Conservation (phyloP, 179 eudicot genomes). For the Silene noctiflora region DNA sequence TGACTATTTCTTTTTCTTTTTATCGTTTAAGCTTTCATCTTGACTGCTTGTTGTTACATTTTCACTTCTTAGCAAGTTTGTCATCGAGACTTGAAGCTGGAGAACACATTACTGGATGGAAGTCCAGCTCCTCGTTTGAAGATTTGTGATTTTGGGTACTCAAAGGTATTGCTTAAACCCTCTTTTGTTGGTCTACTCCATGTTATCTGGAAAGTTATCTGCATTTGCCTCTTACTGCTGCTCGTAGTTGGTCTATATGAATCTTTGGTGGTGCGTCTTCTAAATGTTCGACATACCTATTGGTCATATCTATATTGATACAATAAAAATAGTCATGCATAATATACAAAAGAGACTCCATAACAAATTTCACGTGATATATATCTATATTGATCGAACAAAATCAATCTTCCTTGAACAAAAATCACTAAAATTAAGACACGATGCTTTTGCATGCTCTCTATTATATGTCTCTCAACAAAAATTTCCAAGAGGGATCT, state of each 20-base stretch:
- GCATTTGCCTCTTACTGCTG: neutral
- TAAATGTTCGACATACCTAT: neutral
- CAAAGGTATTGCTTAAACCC: constrained; percentile 51
- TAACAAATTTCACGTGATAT: too few relatives aligned
- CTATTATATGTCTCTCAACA: too few relatives aligned
- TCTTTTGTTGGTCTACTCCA: neutral
- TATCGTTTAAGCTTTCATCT: neutral
- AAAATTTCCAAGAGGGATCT: too few relatives aligned
- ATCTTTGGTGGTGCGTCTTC: too few relatives aligned
- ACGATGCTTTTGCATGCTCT: too few relatives aligned
- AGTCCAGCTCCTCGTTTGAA: constrained; percentile 87
- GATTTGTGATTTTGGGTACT: constrained; percentile 96
- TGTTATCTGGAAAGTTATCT: neutral
- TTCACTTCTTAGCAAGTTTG: constrained; percentile 67
- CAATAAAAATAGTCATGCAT: too few relatives aligned
- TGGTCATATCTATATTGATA: too few relatives aligned
- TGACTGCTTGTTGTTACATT: neutral
- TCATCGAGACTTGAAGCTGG: constrained; percentile 87
- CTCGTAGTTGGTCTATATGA: too few relatives aligned
- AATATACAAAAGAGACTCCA: too few relatives aligned
- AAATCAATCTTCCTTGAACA: too few relatives aligned
- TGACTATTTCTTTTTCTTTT: neutral
- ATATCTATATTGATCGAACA: too few relatives aligned
- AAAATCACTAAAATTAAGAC: too few relatives aligned
- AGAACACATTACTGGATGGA: constrained; percentile 88